Base-by-base conservation (phyloP, 257 asterid genomes). In the Anisodus acutangulus region DNA sequence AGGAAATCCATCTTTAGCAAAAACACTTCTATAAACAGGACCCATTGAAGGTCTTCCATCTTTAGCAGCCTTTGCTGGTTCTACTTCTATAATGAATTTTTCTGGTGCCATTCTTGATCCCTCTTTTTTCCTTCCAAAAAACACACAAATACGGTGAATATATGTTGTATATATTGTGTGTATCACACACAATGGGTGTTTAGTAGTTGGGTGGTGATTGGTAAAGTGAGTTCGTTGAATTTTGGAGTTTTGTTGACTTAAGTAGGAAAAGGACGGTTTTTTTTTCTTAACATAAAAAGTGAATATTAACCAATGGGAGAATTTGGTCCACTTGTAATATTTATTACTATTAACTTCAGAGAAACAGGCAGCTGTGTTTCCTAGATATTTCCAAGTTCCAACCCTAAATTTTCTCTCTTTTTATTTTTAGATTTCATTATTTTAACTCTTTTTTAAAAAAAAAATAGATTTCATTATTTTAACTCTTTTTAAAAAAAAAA, bases 11-110 rank as follows among this genome's bases (percentile, higher is more conserved):
- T 93, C 95, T 89, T 93, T 92, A 10, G 98, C 98, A 69, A 87
- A 93, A 78, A 80, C 71, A 74, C 95, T 92, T 37, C 98, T 90
- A 82, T 95, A 95, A 76, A 90, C 98, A 39, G 98, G 95, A 66
- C 99, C 99, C 85, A 88, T 88, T 90, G 99, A 90, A 22, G 97
- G 98, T 83, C 84, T 93, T 22, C 97, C 98, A 26, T 94, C 93
- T 84, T 64, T 81, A 47, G 95, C 94, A 54, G 88, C 90, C 92
- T 86, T 93, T 82, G 88, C 91, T 83, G 94, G 95, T 91, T 95
- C 99, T 70, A 93, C 94, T 87, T 94, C 89, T n/a, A 93, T 84
- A 19, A 89, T 88, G 57, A 58, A 93, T 19, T 84, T 89, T 74
- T 88, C 82, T 81, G 58, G 81, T 78, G 85, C 87, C 99, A 94